Conservation (phyloP, 345 rosid genomes). For the Rhodamnia argentea region DNA sequence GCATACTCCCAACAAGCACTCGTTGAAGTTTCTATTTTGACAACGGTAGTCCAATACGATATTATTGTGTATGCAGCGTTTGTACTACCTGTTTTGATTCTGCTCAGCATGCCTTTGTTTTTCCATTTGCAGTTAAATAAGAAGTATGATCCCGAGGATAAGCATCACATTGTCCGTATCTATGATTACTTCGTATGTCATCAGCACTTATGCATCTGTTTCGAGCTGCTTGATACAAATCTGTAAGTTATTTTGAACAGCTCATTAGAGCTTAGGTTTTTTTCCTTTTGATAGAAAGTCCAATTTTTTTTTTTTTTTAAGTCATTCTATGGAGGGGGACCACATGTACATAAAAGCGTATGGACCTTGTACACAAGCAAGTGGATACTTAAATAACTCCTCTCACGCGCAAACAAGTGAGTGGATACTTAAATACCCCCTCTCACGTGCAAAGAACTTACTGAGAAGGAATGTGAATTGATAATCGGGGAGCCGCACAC, state of each 20-base stretch:
- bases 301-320: background rate
- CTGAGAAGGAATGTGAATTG: background rate
- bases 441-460: background rate
- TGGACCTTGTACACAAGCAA: background rate
- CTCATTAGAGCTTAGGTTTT: background rate
- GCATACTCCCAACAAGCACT: conserved; percentile 98
- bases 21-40: conserved; percentile 96
- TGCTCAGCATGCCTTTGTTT: conserved; percentile 3
- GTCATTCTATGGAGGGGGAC: background rate
- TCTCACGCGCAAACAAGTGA: background rate
- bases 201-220: conserved; percentile 89
- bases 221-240: conserved; percentile 93
- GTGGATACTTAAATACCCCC: background rate
- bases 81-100: background rate
- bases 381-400: too few relatives aligned
- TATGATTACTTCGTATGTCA: conserved; percentile 83
- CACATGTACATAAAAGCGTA: background rate
- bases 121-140: conserved; percentile 65
- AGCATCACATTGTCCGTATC: conserved; percentile 96
- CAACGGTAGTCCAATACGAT: conserved; percentile 46
- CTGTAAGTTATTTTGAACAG: conserved; percentile 43
- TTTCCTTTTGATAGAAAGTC: background rate
- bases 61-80: background rate
- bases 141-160: conserved; percentile 97
- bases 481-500: background rate